Evolutionary conservation across 768 basidiomycete genomes (phyloP), one percentile per base, ranked within the genome.

Genomic region (Punctularia strigosozonata): DNA sequence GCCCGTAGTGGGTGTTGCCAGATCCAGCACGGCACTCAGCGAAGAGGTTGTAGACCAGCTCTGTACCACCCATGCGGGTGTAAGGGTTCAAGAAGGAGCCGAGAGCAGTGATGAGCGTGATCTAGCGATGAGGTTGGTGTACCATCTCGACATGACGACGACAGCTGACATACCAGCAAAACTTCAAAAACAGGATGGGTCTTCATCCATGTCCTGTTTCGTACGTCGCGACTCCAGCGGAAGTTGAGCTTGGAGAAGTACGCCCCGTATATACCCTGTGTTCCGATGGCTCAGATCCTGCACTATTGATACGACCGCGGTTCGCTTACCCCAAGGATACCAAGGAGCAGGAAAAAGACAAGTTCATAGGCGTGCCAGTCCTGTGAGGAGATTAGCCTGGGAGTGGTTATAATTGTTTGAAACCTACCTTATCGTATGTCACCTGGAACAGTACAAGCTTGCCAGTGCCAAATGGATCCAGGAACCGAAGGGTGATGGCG

Each of bases 321-420:
- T 36, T 10, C 20, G 56, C 77, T 33, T 59, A 89, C 87, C 7
- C 95, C 94, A 44, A 95, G 75, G n/a, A 88, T 62, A 1, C 92
- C 94, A 8, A 99, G 68, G 25, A 90, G 51, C 5, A 91, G 54
- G 59, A 97, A 99, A 18, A 83, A 81, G 5, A 83, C 42, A 12
- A 97, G 69, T 55, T 98, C 92, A 51, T 80, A 82, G 15, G 79
- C 80, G 55, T 95, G 88, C 84, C 92, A 97, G 51, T 95, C 89
- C 78, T 91, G 52, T 2, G 14, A 3, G 13, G 10, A 23, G n/a
- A 5, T n/a, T 3, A 20, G 28, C 19, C 38, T 22, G 36, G 46
- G 10, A 1, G 26, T 17, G 12, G 22, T 31, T n/a, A 4, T 14
- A 38, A 36, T 10, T 10, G 13, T 17, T 6, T 18, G 8, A 8